These are phyloP conservation scores for Dendrobium chrysotoxum DNA, from an alignment of 106 monocot species.

Conservation along the genomic window DNA sequence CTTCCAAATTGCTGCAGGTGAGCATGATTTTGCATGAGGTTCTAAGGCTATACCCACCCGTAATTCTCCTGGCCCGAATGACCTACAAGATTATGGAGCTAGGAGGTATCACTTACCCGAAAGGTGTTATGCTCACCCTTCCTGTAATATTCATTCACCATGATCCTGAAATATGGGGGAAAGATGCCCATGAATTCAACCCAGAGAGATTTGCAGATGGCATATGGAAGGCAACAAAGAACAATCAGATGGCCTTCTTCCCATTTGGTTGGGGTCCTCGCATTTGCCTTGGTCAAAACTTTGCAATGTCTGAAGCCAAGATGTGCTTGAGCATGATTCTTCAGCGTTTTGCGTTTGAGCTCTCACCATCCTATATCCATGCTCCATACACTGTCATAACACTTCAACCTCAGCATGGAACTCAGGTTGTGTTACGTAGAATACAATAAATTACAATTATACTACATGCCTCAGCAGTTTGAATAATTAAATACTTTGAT, in stretches of 20 bases:
- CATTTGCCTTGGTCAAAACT: conserved; percentile 54
- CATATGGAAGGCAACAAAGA: conserved; percentile 40
- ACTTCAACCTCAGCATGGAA: conserved; percentile 39
- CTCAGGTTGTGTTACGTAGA: conserved; percentile 3
- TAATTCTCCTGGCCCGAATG: not conserved
- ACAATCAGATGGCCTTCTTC: conserved; percentile 23
- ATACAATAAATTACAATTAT: not conserved
- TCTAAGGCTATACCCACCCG: conserved; percentile 29
- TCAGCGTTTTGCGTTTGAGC: conserved; percentile 38
- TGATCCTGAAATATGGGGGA: conserved; percentile 42
- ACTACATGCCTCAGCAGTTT: too few species aligned
- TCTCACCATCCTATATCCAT: conserved; percentile 46
- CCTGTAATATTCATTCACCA: conserved; percentile 37
- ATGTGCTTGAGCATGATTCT: conserved; percentile 33
- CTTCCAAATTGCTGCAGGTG: not conserved
- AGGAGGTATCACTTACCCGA: conserved; percentile 24
- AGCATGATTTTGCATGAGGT: conserved; percentile 10
- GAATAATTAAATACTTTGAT: too few species aligned
- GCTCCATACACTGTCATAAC: conserved; percentile 33
- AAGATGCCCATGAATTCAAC: conserved; percentile 52
- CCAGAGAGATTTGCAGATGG: conserved; percentile 57
- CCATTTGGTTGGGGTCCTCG: conserved; percentile 55
- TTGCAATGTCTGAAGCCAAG: conserved; percentile 51
- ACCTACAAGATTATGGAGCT: conserved; percentile 25
- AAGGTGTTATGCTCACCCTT: conserved; percentile 24